phyloP scores from a whole-genome alignment of 2,329 filamentous ascomycete genomes.

The Geoglossum cookeanum region DNA sequence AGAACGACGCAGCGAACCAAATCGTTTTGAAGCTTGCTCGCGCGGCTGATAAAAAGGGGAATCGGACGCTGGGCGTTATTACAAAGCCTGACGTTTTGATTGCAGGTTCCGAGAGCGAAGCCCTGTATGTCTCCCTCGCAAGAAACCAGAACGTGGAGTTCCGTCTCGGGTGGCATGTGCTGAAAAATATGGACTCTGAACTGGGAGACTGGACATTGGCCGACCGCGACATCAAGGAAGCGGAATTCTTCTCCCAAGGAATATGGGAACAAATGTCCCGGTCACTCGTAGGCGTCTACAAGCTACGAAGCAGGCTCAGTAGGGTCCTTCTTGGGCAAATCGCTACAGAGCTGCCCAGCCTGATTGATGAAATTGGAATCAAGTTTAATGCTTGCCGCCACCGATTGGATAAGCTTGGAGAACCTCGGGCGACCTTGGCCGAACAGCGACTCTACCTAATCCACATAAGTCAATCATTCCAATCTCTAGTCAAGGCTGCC shows the following conservation, averaged over 20 bases:
- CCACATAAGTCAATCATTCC: conserved; percentile 14
- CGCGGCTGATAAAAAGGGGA: conserved; percentile 14
- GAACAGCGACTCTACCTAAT: conserved; percentile 14
- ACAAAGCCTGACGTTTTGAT: conserved; percentile 20
- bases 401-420: conserved; percentile 7
- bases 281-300: conserved; percentile 15
- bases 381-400: conserved; percentile 9
- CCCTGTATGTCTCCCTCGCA: too few species aligned
- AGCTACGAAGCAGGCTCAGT: conserved; percentile 17
- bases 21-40: conserved; percentile 16
- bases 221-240: conserved; percentile 24
- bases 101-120: too few species aligned
- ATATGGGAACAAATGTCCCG: conserved; percentile 15
- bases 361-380: conserved; percentile 3
- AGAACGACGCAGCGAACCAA: conserved; percentile 23
- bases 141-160: too few species aligned
- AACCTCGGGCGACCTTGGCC: conserved; percentile 7
- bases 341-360: conserved; percentile 15
- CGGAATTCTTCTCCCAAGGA: conserved; percentile 20
- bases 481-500: conserved; percentile 16
- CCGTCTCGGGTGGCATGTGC: too few species aligned
- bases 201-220: conserved; percentile 14
- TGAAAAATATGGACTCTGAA: too few species aligned
- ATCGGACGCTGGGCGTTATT: conserved; percentile 21
- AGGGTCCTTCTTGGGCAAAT: conserved; percentile 19